Evolutionary conservation across 106 monocot species (phyloP).

Genomic region (Chionographis japonica): DNA sequence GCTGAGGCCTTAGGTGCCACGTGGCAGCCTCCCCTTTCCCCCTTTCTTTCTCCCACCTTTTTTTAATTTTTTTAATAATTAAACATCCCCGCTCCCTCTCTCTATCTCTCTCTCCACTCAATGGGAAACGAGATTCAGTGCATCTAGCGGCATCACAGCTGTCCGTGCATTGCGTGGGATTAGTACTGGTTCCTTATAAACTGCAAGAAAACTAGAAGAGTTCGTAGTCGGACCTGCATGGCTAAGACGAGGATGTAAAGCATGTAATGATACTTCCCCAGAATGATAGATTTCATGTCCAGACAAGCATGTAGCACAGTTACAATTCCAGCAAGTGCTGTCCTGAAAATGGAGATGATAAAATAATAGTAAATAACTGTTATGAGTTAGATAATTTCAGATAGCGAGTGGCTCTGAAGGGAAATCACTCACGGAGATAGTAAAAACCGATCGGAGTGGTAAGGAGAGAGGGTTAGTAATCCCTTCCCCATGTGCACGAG

Average conservation of each 20-base stretch:
- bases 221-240: constrained; percentile 61
- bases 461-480: constrained; percentile 84
- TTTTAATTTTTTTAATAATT: no score
- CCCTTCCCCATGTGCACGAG: constrained; percentile 96
- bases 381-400: background rate
- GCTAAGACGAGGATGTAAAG: constrained; percentile 84
- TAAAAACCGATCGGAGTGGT: constrained; percentile 91
- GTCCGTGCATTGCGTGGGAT: no score
- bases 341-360: constrained; percentile 26
- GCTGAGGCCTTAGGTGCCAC: no score
- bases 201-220: no score
- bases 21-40: no score
- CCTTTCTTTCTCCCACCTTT: no score
- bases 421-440: constrained; percentile 69
- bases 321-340: constrained; percentile 79
- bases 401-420: no score
- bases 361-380: background rate
- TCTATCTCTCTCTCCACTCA: no score
- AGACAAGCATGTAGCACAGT: constrained; percentile 80
- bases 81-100: no score
- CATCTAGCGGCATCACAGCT: no score
- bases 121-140: no score
- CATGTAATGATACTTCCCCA: constrained; percentile 95
- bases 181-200: no score
- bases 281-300: constrained; percentile 80